Evolutionary conservation across 768 basidiomycete species (phyloP), one percentile per base, ranked within the genome.

Genomic region (Russula emetica): DNA sequence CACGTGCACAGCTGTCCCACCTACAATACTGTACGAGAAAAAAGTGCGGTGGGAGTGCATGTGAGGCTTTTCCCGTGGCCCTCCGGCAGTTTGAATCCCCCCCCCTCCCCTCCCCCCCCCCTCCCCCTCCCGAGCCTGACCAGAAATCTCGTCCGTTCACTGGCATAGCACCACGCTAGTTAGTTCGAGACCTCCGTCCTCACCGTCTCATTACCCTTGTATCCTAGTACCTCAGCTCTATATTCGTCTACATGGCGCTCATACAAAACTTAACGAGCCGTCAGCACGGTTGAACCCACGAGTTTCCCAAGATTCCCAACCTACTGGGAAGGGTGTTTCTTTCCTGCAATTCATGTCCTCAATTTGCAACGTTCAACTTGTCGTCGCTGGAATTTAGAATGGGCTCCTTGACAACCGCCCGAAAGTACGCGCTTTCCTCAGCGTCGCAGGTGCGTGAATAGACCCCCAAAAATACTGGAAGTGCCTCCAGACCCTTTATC

Each of bases 1-100:
- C 64, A 65, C 64, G 64, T 65, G 64, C 30, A 18, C 38, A 26
- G 22, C 30, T 10, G 47, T n/a, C 40, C 47, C 28, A 45, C 18
- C 34, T 14, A 55, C 24, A 16, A 36, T 30, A n/a, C n/a, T n/a
- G n/a, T n/a, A 32, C 32, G 30, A 28, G 24, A 51, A 49, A 34
- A 20, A 51, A 40, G 32, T 34, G 32, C 11, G 20, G 32, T 22
- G 20, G 26, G 2, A 10, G 34, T n/a, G 47, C 49, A 52, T 61
- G 32, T 61, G 55, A 42, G 53, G 30, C 22, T 24, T 34, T 30
- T 60, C 52, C 63, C 42, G 53, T 56, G 50, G 50, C 45, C 24
- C 20, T 47, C 60, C 64, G 55, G 49, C 47, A 44, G 26, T 51
- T 36, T 50, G 24, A 24, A 28, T 14, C 16, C 16, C 38, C 10